A percentile compares a stretch with the other conserved stretches of the same genome.
Evolutionary conservation across 2,329 filamentous ascomycete species (phyloP).

Genomic region (Colletotrichum shisoi): DNA sequence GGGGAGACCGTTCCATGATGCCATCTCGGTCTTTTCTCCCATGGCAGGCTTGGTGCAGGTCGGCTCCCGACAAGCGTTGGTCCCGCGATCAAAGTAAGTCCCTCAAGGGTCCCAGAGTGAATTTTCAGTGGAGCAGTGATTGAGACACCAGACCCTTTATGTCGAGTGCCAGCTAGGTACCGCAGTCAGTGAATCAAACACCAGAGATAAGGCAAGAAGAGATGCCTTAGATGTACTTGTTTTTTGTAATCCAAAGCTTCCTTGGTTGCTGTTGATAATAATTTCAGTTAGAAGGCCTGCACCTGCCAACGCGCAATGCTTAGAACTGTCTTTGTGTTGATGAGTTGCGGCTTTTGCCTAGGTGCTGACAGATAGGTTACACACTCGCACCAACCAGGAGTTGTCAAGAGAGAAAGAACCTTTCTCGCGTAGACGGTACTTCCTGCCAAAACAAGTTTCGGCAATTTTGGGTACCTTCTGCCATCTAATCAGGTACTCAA

Average conservation of each 20-base stretch:
- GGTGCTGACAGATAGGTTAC: slow-evolving; percentile 4
- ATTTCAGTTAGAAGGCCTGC: slow-evolving; percentile 26
- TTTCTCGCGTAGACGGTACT: background rate
- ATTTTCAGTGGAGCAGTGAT: slow-evolving; percentile 30
- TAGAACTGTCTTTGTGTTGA: slow-evolving; percentile 15
- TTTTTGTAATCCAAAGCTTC: slow-evolving; percentile 8
- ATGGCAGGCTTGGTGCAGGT: slow-evolving; percentile 13
- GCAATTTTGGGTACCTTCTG: background rate
- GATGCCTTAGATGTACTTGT: too few species aligned
- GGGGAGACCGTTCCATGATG: slow-evolving; percentile 39
- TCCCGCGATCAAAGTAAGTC: slow-evolving; percentile 5
- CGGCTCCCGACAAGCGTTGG: slow-evolving; percentile 9
- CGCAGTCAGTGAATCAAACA: background rate
- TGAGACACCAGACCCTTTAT: slow-evolving; percentile 18
- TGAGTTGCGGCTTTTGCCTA: slow-evolving; percentile 17
- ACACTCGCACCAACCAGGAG: slow-evolving; percentile 15
- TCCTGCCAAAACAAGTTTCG: background rate
- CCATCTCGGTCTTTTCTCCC: slow-evolving; percentile 36
- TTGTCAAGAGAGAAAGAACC: background rate
- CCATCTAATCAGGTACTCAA: slow-evolving; percentile 29
- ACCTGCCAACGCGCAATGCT: background rate
- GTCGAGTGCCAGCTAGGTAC: background rate
- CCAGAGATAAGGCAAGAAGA: background rate
- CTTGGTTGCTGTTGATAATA: background rate
- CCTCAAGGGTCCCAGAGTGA: slow-evolving; percentile 9